Evolutionary conservation across 2,329 filamentous ascomycete genomes (phyloP), one percentile per base, ranked within the genome.

Genomic region (Clarireedia hainanense): DNA sequence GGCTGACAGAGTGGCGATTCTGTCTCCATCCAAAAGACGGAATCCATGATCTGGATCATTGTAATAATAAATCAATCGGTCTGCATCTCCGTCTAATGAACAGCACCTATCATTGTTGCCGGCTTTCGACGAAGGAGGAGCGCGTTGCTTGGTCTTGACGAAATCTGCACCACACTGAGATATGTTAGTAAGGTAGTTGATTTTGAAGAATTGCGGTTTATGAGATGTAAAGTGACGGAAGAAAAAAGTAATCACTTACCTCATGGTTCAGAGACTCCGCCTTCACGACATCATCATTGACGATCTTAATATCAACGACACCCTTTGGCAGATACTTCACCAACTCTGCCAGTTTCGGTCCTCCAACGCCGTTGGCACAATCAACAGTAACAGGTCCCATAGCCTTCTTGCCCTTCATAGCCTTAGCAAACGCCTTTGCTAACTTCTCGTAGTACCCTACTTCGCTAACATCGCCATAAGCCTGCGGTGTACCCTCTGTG

Each of bases 51-150:
- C 84, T 12, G 86, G 80, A 66, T 96, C 90, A 65, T 85, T 76
- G 79, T 91, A 96, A 76, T 96, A 96, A 78, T 95, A 97, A 57
- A 97, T 89, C 59, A 99, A 79, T 57, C 94, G 88, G 71, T 99
- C 94, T 15, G 94, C 94, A 69, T 99, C 94, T 52, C 94, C 94
- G 64, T 99, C 94, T 56, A 96, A 80, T 7, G 92, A 96, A 72
- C 89, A 92, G 78, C 85, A 92, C 57, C 94, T 86, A 61, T 87
- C 86, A 55, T 87, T 84, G 1, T 83, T 79, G 34, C 83, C 79
- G 45, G 88, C 88, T 70, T 91, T 90, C 53, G 90, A 92, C 30
- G 77, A 86, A 43, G 88, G 88, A 51, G 94, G 94, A 58, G 90
- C 88, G 61, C 91, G 84, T 76, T 99, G 94, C 74, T 90, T 90